phyloP scores from a whole-genome alignment of 768 basidiomycete species.

The Psilocybe tampanensis region DNA sequence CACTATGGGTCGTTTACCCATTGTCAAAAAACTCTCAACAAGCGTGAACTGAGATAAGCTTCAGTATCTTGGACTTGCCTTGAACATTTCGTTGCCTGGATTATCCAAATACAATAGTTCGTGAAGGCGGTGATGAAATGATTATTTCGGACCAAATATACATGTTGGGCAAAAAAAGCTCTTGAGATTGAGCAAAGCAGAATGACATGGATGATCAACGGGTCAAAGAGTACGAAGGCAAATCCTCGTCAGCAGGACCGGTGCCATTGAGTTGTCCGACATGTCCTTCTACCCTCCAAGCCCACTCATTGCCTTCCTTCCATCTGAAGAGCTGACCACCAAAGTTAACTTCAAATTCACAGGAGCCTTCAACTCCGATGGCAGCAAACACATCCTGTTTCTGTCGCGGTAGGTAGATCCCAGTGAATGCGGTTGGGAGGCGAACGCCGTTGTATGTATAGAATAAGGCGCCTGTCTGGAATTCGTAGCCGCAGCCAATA shows the following conservation, averaged over 20 bases:
- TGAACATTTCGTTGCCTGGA: too few relatives aligned
- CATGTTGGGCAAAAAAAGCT: too few relatives aligned
- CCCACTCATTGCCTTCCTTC: constrained; percentile 66
- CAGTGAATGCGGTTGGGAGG: constrained; percentile 58
- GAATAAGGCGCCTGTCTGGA: constrained; percentile 52
- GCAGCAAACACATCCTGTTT: constrained; percentile 64
- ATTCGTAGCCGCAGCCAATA: constrained; percentile 68
- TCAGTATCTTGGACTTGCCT: too few relatives aligned
- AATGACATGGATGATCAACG: too few relatives aligned
- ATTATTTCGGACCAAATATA: too few relatives aligned
- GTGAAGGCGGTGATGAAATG: too few relatives aligned
- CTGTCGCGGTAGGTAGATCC: constrained; percentile 56
- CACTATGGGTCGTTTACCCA: too few relatives aligned
- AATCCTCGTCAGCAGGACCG: constrained; percentile 41
- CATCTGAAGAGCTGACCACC: constrained; percentile 61
- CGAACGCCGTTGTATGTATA: constrained; percentile 66
- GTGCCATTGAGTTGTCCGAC: constrained; percentile 49
- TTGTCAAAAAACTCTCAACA: too few relatives aligned
- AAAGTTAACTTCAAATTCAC: constrained; percentile 66
- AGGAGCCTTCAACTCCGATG: constrained; percentile 57
- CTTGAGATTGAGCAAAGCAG: too few relatives aligned
- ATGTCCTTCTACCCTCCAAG: constrained; percentile 66
- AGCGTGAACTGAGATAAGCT: too few relatives aligned
- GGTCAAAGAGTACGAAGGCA: constrained; percentile 55
- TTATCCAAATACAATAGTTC: too few relatives aligned